Conservation (phyloP, 1,284 basidiomycete genomes). For the Lignosus rhinocerotis region DNA sequence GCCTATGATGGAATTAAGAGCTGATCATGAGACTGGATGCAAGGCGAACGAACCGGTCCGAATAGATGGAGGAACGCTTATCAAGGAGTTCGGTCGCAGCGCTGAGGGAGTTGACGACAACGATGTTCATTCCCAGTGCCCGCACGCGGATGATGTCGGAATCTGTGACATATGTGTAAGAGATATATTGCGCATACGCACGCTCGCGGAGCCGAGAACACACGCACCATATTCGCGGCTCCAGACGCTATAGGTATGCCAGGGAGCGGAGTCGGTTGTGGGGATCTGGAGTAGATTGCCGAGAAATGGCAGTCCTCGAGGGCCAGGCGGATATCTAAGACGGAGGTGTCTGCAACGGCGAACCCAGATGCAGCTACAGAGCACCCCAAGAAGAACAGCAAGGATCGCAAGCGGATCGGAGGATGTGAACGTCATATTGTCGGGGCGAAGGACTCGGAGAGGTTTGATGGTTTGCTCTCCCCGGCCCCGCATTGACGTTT, state of each 20-base stretch:
- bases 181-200: conserved; percentile 26
- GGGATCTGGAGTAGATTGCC: conserved; percentile 26
- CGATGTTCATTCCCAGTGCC: conserved; percentile 36
- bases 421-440: background rate
- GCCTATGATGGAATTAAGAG: conserved; percentile 24
- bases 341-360: background rate
- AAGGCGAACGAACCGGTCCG: conserved; percentile 4
- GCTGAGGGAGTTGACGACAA: conserved; percentile 40
- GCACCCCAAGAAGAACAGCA: background rate
- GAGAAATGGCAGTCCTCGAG: conserved; percentile 19
- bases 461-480: no score
- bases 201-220: no score
- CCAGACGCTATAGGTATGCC: conserved; percentile 18
- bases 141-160: conserved; percentile 41
- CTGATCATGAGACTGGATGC: background rate
- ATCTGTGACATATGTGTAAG: conserved; percentile 22
- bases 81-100: conserved; percentile 42
- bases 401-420: background rate
- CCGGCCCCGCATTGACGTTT: no score
- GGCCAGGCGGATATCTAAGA: conserved; percentile 16
- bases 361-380: background rate
- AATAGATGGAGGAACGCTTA: conserved; percentile 42
- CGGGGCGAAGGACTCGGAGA: background rate
- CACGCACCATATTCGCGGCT: conserved; percentile 15
- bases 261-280: background rate